Evolutionary conservation across 2,329 filamentous ascomycete genomes (phyloP).

Genomic region (Microsporum audouinii): DNA sequence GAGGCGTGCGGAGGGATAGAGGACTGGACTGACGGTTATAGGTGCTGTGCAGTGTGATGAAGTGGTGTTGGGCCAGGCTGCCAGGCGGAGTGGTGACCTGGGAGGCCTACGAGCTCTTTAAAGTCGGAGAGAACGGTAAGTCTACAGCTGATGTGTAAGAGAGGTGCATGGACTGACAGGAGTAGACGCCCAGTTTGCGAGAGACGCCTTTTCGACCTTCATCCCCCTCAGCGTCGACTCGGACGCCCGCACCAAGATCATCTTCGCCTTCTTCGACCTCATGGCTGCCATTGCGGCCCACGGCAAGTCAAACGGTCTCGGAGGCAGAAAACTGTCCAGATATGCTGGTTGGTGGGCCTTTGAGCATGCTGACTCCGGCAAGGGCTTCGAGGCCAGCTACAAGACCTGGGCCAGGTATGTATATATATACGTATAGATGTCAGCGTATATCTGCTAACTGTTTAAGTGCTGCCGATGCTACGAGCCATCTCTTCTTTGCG

Average conservation of each 20-base stretch:
- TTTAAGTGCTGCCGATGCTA: constrained; percentile 66
- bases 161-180: constrained; percentile 8
- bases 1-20: not conserved
- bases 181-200: constrained; percentile 77
- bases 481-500: constrained; percentile 94
- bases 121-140: constrained; percentile 74
- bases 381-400: constrained; percentile 91
- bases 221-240: constrained; percentile 89
- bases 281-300: constrained; percentile 83
- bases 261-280: constrained; percentile 93
- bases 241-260: constrained; percentile 71
- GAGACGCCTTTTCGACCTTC: constrained; percentile 91
- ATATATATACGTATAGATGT: not conserved
- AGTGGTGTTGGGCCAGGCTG: constrained; percentile 97
- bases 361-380: constrained; percentile 73
- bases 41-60: constrained; percentile 86
- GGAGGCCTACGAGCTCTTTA: constrained; percentile 95
- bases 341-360: constrained; percentile 99
- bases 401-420: constrained; percentile 72
- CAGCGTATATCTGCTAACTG: constrained; percentile 34
- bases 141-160: constrained; percentile 7
- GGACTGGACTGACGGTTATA: constrained; percentile 29
- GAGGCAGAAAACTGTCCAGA: constrained; percentile 83
- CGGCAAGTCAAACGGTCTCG: constrained; percentile 83
- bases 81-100: constrained; percentile 86